These are phyloP conservation scores for Globisporangium carolinianum DNA, from an alignment of 352 stramenopile genomes.

Conservation along the genomic window DNA sequence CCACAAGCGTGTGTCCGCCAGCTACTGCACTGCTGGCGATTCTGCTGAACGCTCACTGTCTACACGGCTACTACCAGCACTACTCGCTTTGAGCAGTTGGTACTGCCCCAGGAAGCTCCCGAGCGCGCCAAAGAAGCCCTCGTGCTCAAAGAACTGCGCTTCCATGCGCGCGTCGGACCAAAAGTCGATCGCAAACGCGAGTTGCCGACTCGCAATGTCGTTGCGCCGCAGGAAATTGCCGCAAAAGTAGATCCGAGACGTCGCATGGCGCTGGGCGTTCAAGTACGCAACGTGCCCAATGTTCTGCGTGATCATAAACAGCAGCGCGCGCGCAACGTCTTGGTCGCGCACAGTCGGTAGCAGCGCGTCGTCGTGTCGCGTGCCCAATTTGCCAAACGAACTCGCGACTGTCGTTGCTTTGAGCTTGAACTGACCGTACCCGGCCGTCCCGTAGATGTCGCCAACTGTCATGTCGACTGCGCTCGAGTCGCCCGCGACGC, in stretches of 20 bases:
- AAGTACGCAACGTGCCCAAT: constrained; percentile 94
- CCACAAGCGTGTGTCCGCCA: not conserved
- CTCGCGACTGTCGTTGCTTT: constrained; percentile 88
- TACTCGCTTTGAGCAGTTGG: constrained; percentile 6
- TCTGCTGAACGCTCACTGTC: not conserved
- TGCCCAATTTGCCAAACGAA: constrained; percentile 96
- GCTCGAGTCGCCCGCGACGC: constrained; percentile 53
- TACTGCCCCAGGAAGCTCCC: constrained; percentile 87
- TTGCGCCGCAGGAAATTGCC: constrained; percentile 97
- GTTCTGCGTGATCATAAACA: constrained; percentile 99
- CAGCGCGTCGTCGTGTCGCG: constrained; percentile 1
- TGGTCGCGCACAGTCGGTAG: constrained; percentile 69
- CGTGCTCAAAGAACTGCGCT: constrained; percentile 91
- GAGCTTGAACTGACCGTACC: constrained; percentile 88
- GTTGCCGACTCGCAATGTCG: constrained; percentile 83
- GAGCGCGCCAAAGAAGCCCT: constrained; percentile 97
- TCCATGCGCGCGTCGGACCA: constrained; percentile 92
- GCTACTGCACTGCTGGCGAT: not conserved
- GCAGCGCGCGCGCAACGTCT: constrained; percentile 90
- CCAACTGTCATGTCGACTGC: constrained; percentile 95
- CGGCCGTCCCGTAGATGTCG: constrained; percentile 95
- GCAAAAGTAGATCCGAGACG: constrained; percentile 92
- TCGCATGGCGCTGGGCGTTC: constrained; percentile 91
- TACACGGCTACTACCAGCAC: too few species aligned
- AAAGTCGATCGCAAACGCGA: constrained; percentile 95